Base-by-base conservation (phyloP, 179 eudicot genomes). In the Patellifolia procumbens region DNA sequence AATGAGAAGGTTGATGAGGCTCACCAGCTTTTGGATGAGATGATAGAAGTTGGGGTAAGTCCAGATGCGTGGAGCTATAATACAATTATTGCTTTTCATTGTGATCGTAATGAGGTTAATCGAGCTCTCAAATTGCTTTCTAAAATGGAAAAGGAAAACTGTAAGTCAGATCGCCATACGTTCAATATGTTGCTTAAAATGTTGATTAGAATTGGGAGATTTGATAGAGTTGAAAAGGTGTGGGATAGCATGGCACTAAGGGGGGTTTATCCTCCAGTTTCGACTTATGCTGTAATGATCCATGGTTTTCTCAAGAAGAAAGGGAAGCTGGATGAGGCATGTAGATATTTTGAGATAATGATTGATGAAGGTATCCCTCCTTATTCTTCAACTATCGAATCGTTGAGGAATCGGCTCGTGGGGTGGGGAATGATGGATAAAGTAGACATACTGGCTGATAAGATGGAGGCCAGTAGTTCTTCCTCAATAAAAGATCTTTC, bases 311-410 rank as follows among this genome's bases (percentile, higher is more conserved):
- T 91, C 75, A 87, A 85, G 88, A 94, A 94, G 88, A 94, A 85
- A 74, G 86, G 90, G 22, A 88, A 89, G 79, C 16, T 89, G 39
- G 97, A 91, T 70, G 97, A 89, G 70, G 98, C 96, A 7, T 89
- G 87, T 61, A 84, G 79, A 73, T 92, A 88, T 77, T 94, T 92
- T 65, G 97, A 92, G 80, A 87, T 73, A 73, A 94, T 94, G 98
- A 82, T 94, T 65, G 98, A 94, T 81, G 97, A 92, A 81, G 97
- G 98, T 68, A 81, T 92, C 69, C 97, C 98, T 5, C 98, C 97
- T 17, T 92, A 89, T 73, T 22, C 81, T 74, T 77, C 89, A 10
- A 94, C 98, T 5, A 85, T 90, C 62, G 94, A 87, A 58, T 9
- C 83, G 76, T 83, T 92, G 88, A 91, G 93, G 78, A 91, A 92